phyloP scores from a whole-genome alignment of 177 flowering plant genomes.

The Vitis hybrid region DNA sequence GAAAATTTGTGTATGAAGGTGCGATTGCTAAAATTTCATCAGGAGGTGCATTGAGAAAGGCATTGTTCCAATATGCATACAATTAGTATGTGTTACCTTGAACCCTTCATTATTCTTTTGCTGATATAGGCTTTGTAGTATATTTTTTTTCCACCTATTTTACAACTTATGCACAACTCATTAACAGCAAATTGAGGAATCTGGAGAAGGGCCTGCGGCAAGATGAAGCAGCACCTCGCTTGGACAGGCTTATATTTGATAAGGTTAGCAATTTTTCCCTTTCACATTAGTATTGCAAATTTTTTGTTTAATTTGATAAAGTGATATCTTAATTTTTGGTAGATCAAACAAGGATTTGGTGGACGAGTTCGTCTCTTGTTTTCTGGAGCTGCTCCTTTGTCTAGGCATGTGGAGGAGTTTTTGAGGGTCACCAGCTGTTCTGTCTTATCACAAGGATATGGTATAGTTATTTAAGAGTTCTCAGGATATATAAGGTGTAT shows the following conservation, averaged over 20 bases:
- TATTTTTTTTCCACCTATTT: not conserved
- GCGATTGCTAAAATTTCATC: constrained; percentile 58
- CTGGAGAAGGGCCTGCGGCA: constrained; percentile 74
- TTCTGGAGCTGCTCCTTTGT: constrained; percentile 96
- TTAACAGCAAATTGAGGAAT: constrained; percentile 73
- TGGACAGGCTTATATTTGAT: constrained; percentile 77
- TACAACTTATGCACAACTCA: constrained; percentile 2
- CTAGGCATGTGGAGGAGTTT: constrained; percentile 84
- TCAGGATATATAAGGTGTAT: not conserved
- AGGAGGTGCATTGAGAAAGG: constrained; percentile 65
- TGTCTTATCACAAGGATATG: constrained; percentile 84
- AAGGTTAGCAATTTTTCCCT: constrained; percentile 45
- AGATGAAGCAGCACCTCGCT: constrained; percentile 81
- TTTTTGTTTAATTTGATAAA: not conserved
- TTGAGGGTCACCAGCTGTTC: constrained; percentile 73
- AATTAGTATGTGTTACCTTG: constrained; percentile 59
- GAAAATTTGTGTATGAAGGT: constrained; percentile 42
- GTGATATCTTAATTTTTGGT: not conserved
- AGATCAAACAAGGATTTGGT: constrained; percentile 83
- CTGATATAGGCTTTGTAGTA: not conserved
- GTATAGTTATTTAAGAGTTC: constrained; percentile 34
- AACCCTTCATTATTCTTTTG: not conserved
- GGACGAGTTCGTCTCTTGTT: constrained; percentile 72
- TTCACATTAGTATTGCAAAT: not conserved
- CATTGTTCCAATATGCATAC: constrained; percentile 72